Evolutionary conservation across 768 basidiomycete species (phyloP).

Genomic region (Mycena indigotica): DNA sequence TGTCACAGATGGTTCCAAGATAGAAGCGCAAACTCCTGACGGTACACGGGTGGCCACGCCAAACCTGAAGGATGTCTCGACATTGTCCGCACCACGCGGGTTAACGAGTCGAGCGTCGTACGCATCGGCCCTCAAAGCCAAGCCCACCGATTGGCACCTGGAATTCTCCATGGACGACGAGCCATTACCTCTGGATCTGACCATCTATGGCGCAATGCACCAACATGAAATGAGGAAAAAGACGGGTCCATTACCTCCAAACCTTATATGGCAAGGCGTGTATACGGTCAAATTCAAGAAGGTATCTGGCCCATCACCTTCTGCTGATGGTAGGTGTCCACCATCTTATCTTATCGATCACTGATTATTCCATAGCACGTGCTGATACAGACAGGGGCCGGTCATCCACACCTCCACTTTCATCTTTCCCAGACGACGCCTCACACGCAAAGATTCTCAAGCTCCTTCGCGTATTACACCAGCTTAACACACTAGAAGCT

Average conservation of each 20-base stretch:
- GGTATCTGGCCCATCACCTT: constrained; percentile 76
- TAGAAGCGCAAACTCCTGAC: constrained; percentile 96
- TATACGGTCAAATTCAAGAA: constrained; percentile 95
- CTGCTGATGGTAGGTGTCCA: constrained; percentile 56
- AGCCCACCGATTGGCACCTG: constrained; percentile 95
- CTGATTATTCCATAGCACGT: constrained; percentile 31
- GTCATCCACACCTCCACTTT: constrained; percentile 66
- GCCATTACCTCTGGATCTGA: constrained; percentile 79
- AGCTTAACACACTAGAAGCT: constrained; percentile 72
- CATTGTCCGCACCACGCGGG: constrained; percentile 31
- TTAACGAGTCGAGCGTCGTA: constrained; percentile 67
- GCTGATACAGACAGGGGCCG: constrained; percentile 48
- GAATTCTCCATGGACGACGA: constrained; percentile 95
- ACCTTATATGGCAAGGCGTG: constrained; percentile 85
- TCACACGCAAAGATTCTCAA: constrained; percentile 90
- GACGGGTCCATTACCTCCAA: constrained; percentile 60
- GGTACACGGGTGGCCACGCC: constrained; percentile 95
- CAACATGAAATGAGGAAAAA: constrained; percentile 85
- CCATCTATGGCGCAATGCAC: constrained; percentile 95
- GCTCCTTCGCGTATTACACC: constrained; percentile 83
- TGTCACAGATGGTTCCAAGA: constrained; percentile 82
- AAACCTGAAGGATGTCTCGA: constrained; percentile 51
- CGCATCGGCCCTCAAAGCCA: constrained; percentile 90
- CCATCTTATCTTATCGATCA: not conserved
- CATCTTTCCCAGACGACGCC: constrained; percentile 82